phyloP scores from a whole-genome alignment of 305 asterid species.

The Lippia alba region DNA sequence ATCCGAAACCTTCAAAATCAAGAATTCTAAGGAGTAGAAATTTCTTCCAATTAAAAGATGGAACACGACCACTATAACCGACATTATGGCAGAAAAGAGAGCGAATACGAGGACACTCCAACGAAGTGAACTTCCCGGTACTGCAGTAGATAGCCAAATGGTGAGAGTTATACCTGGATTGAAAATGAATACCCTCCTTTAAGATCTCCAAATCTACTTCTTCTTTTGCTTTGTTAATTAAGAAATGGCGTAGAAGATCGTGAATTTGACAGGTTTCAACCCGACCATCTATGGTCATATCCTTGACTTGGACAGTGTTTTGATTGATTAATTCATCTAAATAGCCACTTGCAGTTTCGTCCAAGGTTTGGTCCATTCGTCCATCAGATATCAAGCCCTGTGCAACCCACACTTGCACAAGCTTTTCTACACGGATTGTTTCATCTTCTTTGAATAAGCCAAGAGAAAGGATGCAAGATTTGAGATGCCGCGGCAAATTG shows the following conservation, averaged over 20 bases:
- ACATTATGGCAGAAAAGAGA: conserved; percentile 4
- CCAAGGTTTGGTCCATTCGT: no score
- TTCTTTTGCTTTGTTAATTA: conserved; percentile 29
- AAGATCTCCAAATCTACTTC: conserved; percentile 33
- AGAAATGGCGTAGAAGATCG: conserved; percentile 31
- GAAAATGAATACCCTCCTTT: not conserved
- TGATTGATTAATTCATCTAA: no score
- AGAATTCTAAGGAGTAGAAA: conserved; percentile 30
- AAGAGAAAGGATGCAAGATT: conserved; percentile 27
- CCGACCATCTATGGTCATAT: not conserved
- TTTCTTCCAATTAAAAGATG: conserved; percentile 9
- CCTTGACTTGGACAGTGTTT: no score
- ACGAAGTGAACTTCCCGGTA: not conserved
- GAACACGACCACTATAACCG: not conserved
- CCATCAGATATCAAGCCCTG: no score
- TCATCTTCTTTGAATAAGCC: conserved; percentile 30
- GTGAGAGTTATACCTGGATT: conserved; percentile 5
- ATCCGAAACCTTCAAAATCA: conserved; percentile 29
- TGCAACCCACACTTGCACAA: conserved; percentile 1
- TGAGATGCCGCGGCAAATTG: conserved; percentile 26
- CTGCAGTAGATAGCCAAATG: conserved; percentile 9
- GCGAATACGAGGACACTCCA: not conserved
- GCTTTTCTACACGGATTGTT: conserved; percentile 9
- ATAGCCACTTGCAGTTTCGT: no score
- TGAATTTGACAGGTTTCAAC: conserved; percentile 25